Base-by-base conservation (phyloP, 1,284 basidiomycete genomes). In the Hypsizygus ulmarius region DNA sequence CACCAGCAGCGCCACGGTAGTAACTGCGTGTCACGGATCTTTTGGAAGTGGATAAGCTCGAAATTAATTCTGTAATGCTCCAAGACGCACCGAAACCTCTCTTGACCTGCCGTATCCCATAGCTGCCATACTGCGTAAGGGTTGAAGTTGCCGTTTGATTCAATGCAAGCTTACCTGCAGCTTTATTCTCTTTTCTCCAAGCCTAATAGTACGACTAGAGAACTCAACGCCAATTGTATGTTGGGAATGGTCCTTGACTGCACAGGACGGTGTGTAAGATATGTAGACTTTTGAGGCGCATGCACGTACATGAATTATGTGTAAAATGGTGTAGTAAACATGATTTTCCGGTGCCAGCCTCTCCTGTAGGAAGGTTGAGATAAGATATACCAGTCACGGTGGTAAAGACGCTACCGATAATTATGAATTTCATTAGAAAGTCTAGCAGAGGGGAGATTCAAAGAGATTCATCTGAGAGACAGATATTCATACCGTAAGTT, bases 181-280 rank as follows among this genome's bases (percentile, higher is more conserved):
- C 68, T 97, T 97, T 56, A 97, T 93, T 58, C 87, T 82, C 71
- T 93, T 92, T 74, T 95, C 93, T 50, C 90, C 93, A 38, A 97
- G 78, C 59, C 86, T 86, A 44, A 97, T 80, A 1, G 91, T 92
- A 51, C 92, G 75, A 64, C 90, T 93, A 7, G 91, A 93, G 65
- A 97, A 96, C 63, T 96, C 94, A 28, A 97, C 93, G 9, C 95
- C 96, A 53, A 99, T 98, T 10, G 96, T 99, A 66, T 99, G 96
- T 67, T 95, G 89, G 0, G 94, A 94, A 63, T 96, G 89, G 59
- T 94, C 90, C 71, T 96, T 97, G 79, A 96, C 94, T 97, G 65
- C 35, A 43, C 11, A 35, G 21, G 30, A 41, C 42, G 59, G 55
- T 60, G 50, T 61, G 58, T 51, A 28, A 39, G 29, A 35, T 34